Evolutionary conservation across 441 rosid genomes (phyloP), one percentile per base, ranked within the genome.

Genomic region (Melastoma candidum): DNA sequence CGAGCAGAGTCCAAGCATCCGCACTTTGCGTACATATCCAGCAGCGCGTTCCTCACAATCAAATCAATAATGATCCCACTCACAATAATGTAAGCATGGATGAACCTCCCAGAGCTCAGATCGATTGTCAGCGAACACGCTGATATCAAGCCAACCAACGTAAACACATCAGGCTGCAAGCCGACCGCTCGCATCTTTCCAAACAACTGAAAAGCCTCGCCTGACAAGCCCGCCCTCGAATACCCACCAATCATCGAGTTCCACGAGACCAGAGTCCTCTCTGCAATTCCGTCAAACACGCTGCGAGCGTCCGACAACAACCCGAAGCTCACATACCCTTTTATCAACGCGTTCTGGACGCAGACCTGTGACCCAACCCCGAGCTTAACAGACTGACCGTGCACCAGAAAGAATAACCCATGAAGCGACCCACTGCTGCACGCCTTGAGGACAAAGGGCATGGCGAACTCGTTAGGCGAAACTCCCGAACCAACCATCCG

Each of bases 391-490:
- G 51, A 53, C 13, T 70, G 65, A 44, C 62, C 47, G 46, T 72
- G 75, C 22, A 72, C 67, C 52, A 66, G 12, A 17, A 63, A 27
- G 22, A 57, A 63, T 2, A 66, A 12, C 74, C 67, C 59, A 12
- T 44, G 57, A 39, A 46, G 26, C 10, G 55, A 58, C 44, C 46
- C 44, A 2, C 41, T 24, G 11, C 71, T 71, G 8, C 72, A 73
- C 26, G 75, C 79, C 65, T 76, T 75, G 8, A 73, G 72, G 4
- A 73, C 74, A 61, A 73, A 75, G 1, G 78, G 77, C 25, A 78
- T 63, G 29, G 74, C 65, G 64, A 78, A 75, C 22, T 71, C 70
- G 64, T 65, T 76, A 3, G 81, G 77, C 5, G 66, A 51, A 60
- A 66, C 44, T 32, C 75, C 60, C 4, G 26, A 62, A 58, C 24